Evolutionary conservation across 805 yeast genomes (phyloP).

Genomic region (Kuraishia piskuri): DNA sequence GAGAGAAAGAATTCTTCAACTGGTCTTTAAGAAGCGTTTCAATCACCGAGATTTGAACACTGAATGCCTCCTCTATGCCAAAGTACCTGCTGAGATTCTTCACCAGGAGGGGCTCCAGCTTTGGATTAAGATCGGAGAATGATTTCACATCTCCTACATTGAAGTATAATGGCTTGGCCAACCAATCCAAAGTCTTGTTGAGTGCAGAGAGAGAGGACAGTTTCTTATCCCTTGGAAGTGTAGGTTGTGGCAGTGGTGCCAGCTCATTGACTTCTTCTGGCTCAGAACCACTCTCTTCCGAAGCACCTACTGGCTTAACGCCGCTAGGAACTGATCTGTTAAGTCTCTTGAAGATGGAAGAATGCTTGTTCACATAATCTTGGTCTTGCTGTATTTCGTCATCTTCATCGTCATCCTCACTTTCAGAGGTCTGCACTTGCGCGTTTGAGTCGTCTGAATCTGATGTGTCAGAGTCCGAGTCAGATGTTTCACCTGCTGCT

Average conservation of each 20-base stretch:
- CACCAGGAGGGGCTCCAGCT: constrained; percentile 31
- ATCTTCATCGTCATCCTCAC: constrained; percentile 10
- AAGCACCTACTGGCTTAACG: constrained; percentile 9
- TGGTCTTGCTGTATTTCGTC: constrained; percentile 3
- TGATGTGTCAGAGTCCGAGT: neutral
- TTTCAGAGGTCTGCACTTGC: constrained; percentile 7
- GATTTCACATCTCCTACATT: constrained; percentile 36
- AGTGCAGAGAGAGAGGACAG: constrained; percentile 23
- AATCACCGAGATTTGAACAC: constrained; percentile 67
- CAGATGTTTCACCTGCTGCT: neutral
- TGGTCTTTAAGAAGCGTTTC: constrained; percentile 40
- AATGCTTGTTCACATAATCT: constrained; percentile 29
- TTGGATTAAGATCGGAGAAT: constrained; percentile 37
- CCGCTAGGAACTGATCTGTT: constrained; percentile 25
- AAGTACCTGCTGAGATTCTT: constrained; percentile 33
- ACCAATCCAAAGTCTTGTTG: constrained; percentile 51
- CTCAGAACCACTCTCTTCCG: constrained; percentile 16
- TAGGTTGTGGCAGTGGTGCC: constrained; percentile 83
- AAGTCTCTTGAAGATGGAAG: constrained; percentile 45
- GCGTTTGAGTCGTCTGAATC: constrained; percentile 13
- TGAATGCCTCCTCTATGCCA: constrained; percentile 53
- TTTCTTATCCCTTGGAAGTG: constrained; percentile 42
- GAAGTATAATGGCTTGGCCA: constrained; percentile 53
- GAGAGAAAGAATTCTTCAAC: constrained; percentile 28
- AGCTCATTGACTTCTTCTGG: constrained; percentile 30